Base-by-base conservation (phyloP, 805 yeast genomes). In the Nakazawaea laoshanensis region DNA sequence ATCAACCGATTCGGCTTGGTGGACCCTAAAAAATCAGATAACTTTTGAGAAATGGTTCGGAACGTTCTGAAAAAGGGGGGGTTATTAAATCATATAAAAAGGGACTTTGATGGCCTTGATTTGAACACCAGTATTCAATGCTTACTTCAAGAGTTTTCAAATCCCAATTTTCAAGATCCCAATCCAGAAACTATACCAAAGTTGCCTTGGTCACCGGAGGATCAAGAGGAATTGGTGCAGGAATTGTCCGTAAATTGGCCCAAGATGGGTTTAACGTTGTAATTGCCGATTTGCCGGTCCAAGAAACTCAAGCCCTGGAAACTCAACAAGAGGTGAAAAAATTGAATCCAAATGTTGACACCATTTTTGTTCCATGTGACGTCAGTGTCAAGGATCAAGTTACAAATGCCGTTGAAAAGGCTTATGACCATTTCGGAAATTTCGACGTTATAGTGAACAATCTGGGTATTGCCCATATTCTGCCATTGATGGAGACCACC, bases 131-230 rank as follows among this genome's bases (percentile, higher is more conserved):
- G n/a, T n/a, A n/a, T n/a, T n/a, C n/a, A n/a, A 20, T 8, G 31
- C 31, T 16, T 24, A 50, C 36, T 29, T 50, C n/a, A n/a, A n/a
- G n/a, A n/a, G n/a, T n/a, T n/a, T n/a, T n/a, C n/a, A n/a, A n/a
- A n/a, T 7, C 22, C 22, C 22, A 20, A 20, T 20, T 10, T 7
- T 7, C 22, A 20, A 20, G 10, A 10, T 20, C 22, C 22, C 22
- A 20, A 20, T 10, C 7, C 9, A 10, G 7, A 20, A 22, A 37
- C 50, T 11, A n/a, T 16, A 7, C 23, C 7, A 32, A 28, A 23
- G 20, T 30, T 5, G 82, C 74, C 5, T 57, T 76, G 28, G 68
- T 74, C 19, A 70, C 77, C 1, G 81, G 81, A 8, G 74, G 76
- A 5, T 70, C 78, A 0, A 62, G 72, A 0, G 81, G 82, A 11